A percentile compares a stretch with the other conserved stretches of the same genome.
Evolutionary conservation across 768 basidiomycete genomes (phyloP).

Genomic region (Tylopilus rubrobrunneus): DNA sequence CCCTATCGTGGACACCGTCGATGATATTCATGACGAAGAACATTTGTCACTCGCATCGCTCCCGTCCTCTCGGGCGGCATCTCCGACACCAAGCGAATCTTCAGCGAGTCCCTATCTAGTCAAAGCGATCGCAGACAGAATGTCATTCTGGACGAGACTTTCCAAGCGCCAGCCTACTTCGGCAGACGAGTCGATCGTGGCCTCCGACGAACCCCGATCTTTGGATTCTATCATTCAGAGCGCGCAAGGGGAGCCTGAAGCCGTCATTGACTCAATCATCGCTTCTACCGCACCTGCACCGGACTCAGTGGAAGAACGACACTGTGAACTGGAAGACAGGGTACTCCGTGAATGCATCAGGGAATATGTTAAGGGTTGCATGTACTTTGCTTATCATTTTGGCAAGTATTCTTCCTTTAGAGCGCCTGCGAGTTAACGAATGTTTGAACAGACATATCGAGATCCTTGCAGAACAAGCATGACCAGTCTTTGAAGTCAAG

Average conservation of each 20-base stretch:
- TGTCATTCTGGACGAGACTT: conserved; percentile 73
- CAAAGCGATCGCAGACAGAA: conserved; percentile 57
- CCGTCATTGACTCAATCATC: conserved; percentile 55
- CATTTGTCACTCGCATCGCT: conserved; percentile 10
- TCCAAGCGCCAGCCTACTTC: conserved; percentile 42
- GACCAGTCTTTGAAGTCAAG: conserved; percentile 56
- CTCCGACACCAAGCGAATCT: conserved; percentile 46
- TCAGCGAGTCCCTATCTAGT: conserved; percentile 49
- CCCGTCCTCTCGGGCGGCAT: conserved; percentile 50
- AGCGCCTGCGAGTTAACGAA: background rate
- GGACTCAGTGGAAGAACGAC: conserved; percentile 57
- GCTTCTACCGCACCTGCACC: conserved; percentile 62
- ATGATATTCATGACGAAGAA: conserved; percentile 1
- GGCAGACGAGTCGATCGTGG: conserved; percentile 6
- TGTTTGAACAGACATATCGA: conserved; percentile 62
- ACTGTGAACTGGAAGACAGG: conserved; percentile 77
- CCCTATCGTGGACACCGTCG: conserved; percentile 23
- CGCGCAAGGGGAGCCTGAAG: conserved; percentile 44
- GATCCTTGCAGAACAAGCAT: conserved; percentile 77
- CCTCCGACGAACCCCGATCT: conserved; percentile 20
- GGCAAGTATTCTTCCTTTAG: conserved; percentile 42
- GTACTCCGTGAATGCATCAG: conserved; percentile 75
- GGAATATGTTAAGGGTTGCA: conserved; percentile 77
- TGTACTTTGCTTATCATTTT: conserved; percentile 88
- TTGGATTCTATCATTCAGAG: conserved; percentile 42